Evolutionary conservation across 805 yeast species (phyloP), one percentile per base, ranked within the genome.

Genomic region (Nakazawaea peltata): DNA sequence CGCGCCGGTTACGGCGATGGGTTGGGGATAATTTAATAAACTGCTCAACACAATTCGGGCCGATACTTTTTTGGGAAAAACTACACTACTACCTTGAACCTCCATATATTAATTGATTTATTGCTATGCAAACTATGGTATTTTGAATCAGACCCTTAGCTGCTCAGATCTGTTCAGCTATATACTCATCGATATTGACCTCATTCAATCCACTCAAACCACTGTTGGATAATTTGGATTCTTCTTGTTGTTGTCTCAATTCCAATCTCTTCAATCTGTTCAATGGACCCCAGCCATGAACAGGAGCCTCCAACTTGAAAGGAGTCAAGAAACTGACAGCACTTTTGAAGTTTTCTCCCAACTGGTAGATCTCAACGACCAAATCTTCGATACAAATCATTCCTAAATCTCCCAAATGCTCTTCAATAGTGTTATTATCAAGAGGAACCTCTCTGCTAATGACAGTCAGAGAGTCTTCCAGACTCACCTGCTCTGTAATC

Each of bases 361-460:
- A 49, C 13, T 76, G 54, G 15, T 63, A 65, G 36, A 83, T 66
- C 58, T 82, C 90, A 50, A 78, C 85, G 36, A 83, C 72, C 38
- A 83, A 65, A 58, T 83, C 94, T 61, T 83, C 92, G 14, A 81
- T 70, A 72, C 94, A 83, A 43, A 83, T 75, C 41, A 80, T 62
- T 19, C 90, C 87, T 27, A 54, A 57, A 7, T 79, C 82, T 27
- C 80, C 80, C 42, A 83, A 65, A 48, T 66, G 63, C 48, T 81
- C 87, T 59, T 83, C 94, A 34, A 83, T 78, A 27, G 77, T 57
- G 47, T 74, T 77, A 62, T 83, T 83, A 54, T 82, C 83, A 47
- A 83, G 60, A 40, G 75, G 69, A 26, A 69, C 56, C 32, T 63
- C 61, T 31, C 61, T 64, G 11, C 51, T 47, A 2, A 40, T 46